Percentiles rank a stretch among this genome's conserved stretches.
phyloP scores from a whole-genome alignment of 2,329 filamentous ascomycete genomes.

The Plenodomus lindquistii region DNA sequence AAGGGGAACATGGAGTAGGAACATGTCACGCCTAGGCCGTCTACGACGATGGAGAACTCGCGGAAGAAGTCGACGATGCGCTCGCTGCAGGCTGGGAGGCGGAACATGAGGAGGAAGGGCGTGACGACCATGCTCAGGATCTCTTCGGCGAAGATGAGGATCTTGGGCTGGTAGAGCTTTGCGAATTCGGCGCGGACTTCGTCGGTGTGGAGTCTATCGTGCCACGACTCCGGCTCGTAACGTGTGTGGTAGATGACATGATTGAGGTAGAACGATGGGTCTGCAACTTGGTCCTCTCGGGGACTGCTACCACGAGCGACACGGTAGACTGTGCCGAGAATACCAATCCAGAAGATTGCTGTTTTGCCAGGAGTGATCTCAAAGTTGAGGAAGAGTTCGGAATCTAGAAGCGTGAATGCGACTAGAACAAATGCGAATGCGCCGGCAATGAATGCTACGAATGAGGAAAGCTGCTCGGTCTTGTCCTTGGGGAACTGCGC shows the following conservation, averaged over 20 bases:
- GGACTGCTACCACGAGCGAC: slow-evolving; percentile 81
- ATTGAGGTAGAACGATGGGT: slow-evolving; percentile 84
- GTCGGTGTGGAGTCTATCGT: slow-evolving; percentile 85
- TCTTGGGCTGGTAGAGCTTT: slow-evolving; percentile 86
- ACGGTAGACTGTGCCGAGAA: slow-evolving; percentile 83
- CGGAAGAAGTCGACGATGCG: slow-evolving; percentile 97
- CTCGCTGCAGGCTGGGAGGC: slow-evolving; percentile 84
- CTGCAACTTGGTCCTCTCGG: slow-evolving; percentile 84
- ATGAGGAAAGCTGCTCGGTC: slow-evolving; percentile 80
- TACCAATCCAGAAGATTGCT: slow-evolving; percentile 84
- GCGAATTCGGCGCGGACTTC: slow-evolving; percentile 92
- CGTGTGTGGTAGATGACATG: slow-evolving; percentile 93
- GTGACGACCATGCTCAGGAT: slow-evolving; percentile 90
- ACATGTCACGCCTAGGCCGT: slow-evolving; percentile 93
- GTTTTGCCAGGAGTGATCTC: slow-evolving; percentile 89
- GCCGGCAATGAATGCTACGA: slow-evolving; percentile 84
- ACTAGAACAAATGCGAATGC: slow-evolving; percentile 85
- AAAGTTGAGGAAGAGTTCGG: slow-evolving; percentile 87
- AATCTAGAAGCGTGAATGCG: slow-evolving; percentile 82
- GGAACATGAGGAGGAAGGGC: slow-evolving; percentile 84
- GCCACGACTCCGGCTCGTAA: slow-evolving; percentile 88
- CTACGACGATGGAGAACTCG: slow-evolving; percentile 95
- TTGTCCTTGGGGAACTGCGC: slow-evolving; percentile 97
- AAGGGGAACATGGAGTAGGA: slow-evolving; percentile 98
- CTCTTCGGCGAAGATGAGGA: slow-evolving; percentile 90